phyloP scores from a whole-genome alignment of 208 protist species.

The Crithidia fasciculata region DNA sequence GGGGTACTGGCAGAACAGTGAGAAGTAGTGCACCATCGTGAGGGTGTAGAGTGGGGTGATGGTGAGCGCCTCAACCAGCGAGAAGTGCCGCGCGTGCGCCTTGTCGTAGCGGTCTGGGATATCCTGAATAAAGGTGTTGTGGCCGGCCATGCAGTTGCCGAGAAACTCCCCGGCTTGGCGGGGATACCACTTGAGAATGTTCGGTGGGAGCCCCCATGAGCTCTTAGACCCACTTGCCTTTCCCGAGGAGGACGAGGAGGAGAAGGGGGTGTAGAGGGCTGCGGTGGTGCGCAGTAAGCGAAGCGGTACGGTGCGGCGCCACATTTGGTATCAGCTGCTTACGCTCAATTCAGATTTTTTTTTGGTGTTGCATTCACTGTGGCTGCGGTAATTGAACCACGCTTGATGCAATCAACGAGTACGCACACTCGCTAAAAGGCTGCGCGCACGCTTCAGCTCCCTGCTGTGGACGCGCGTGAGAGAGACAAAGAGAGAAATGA shows the following conservation, averaged over 20 bases:
- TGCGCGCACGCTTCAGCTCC: too few species aligned
- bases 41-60: constrained; percentile 77
- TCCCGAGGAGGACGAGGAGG: constrained; percentile 5
- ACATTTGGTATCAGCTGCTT: neutral
- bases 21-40: constrained; percentile 86
- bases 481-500: neutral
- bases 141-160: constrained; percentile 69
- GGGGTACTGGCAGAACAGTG: constrained; percentile 74
- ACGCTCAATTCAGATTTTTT: too few species aligned
- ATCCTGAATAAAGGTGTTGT: constrained; percentile 82
- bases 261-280: constrained; percentile 8
- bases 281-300: constrained; percentile 7
- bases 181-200: constrained; percentile 60
- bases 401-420: too few species aligned
- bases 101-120: constrained; percentile 73
- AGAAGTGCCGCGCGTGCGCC: constrained; percentile 76
- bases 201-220: constrained; percentile 30
- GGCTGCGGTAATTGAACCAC: too few species aligned
- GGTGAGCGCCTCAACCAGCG: constrained; percentile 66
- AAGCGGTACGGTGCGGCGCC: constrained; percentile 5
- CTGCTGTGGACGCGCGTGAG: neutral
- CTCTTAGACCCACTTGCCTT: constrained; percentile 1
- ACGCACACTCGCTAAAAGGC: too few species aligned
- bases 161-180: constrained; percentile 67
- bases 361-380: too few species aligned